Evolutionary conservation across 805 yeast species (phyloP).

Genomic region (Schwanniomyces vanrijiae): DNA sequence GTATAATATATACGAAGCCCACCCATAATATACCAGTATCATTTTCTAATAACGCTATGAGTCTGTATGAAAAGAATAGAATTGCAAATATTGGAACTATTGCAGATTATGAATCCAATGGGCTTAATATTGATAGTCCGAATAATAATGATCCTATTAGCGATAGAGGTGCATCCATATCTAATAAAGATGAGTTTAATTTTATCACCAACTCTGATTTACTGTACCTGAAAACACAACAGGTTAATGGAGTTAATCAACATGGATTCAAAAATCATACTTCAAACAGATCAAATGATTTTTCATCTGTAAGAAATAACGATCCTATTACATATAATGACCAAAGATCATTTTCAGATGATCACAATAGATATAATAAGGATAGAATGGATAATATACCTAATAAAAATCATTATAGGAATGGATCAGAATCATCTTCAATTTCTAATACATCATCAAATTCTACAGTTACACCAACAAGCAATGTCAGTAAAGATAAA

Average conservation of each 20-base stretch:
- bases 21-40: not conserved
- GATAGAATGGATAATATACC: not conserved
- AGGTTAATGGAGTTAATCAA: not conserved
- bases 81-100: not conserved
- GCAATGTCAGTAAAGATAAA: conserved; percentile 30
- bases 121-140: not conserved
- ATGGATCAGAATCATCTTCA: conserved; percentile 36
- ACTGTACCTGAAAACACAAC: not conserved
- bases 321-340: not conserved
- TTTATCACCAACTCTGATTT: not conserved
- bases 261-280: not conserved
- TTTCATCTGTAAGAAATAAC: not conserved
- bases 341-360: not conserved
- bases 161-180: not conserved
- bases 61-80: not conserved
- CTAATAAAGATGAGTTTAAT: not conserved
- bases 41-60: not conserved
- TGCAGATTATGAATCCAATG: not conserved
- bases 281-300: not conserved
- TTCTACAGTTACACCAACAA: conserved; percentile 18
- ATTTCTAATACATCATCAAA: conserved; percentile 30
- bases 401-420: conserved; percentile 13
- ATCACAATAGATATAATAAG: not conserved
- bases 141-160: not conserved
- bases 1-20: conserved; percentile 14